These are phyloP conservation scores for Macrocybe gigantea DNA, from an alignment of 768 basidiomycete species.

Conservation along the genomic window DNA sequence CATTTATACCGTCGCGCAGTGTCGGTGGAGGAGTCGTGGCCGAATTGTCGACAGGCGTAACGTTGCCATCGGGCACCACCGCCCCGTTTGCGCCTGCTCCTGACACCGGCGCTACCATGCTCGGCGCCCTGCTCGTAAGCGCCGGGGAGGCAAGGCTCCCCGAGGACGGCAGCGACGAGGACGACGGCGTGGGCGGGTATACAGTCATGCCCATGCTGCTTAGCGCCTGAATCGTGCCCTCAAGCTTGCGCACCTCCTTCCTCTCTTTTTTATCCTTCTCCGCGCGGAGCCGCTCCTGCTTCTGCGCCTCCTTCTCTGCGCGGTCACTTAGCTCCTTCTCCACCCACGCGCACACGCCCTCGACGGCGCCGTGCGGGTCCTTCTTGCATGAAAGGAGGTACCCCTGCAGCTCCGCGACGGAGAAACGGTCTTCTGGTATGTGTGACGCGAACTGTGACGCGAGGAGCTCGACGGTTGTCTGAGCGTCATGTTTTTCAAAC, in stretches of 20 bases:
- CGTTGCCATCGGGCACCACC: too few relatives aligned
- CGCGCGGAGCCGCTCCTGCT: background rate
- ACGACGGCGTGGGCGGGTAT: too few relatives aligned
- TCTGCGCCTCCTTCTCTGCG: background rate
- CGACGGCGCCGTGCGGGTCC: constrained; percentile 48
- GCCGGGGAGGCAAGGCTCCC: too few relatives aligned
- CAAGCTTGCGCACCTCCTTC: background rate
- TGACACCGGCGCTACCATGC: too few relatives aligned
- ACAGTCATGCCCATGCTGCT: too few relatives aligned
- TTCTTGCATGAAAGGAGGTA: constrained; percentile 69
- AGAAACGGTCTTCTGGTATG: constrained; percentile 43
- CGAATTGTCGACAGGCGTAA: too few relatives aligned
- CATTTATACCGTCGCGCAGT: too few relatives aligned
- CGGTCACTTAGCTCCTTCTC: constrained; percentile 27
- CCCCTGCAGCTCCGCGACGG: constrained; percentile 44
- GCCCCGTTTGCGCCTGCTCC: too few relatives aligned
- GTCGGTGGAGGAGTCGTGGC: too few relatives aligned
- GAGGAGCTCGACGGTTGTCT: constrained; percentile 39
- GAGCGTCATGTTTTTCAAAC: constrained; percentile 22
- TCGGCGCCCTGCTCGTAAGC: too few relatives aligned
- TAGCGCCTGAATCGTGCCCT: too few relatives aligned
- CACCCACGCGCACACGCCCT: constrained; percentile 39
- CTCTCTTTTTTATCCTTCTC: background rate
- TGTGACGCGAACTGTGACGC: constrained; percentile 47
- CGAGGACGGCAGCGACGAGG: too few relatives aligned